Evolutionary conservation across 805 yeast species (phyloP).

Genomic region (Zygotorulaspora chibaensis): DNA sequence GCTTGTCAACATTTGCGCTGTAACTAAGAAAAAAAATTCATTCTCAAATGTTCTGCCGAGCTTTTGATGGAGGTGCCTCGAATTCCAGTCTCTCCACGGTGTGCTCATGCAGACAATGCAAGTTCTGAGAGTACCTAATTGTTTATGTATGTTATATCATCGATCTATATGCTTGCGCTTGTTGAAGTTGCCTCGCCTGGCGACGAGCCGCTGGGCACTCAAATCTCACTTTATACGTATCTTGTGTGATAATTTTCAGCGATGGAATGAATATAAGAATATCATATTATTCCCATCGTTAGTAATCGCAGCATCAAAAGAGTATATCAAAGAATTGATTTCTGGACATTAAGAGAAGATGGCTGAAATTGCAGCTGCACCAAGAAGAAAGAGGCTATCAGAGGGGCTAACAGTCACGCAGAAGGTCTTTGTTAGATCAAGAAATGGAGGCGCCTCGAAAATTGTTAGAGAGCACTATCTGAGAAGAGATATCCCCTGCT

Average conservation of each 20-base stretch:
- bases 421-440: slow-evolving; percentile 86
- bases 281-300: no score
- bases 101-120: no score
- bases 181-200: no score
- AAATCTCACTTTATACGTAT: neutral
- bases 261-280: neutral
- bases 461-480: slow-evolving; percentile 92
- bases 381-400: slow-evolving; percentile 42
- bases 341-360: slow-evolving; percentile 2
- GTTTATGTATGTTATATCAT: no score
- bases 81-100: no score
- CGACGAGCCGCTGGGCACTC: no score
- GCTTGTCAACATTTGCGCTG: no score
- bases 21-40: no score
- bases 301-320: neutral
- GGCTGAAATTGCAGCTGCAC: slow-evolving; percentile 16
- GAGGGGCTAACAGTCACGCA: slow-evolving; percentile 65
- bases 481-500: slow-evolving; percentile 89
- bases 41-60: no score
- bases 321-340: neutral
- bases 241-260: neutral
- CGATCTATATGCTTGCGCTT: no score
- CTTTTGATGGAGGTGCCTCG: no score
- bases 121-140: no score
- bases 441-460: slow-evolving; percentile 86